Base-by-base conservation (phyloP, 1,139 yeast genomes). In the Nadsonia starkeyi-henricii region DNA sequence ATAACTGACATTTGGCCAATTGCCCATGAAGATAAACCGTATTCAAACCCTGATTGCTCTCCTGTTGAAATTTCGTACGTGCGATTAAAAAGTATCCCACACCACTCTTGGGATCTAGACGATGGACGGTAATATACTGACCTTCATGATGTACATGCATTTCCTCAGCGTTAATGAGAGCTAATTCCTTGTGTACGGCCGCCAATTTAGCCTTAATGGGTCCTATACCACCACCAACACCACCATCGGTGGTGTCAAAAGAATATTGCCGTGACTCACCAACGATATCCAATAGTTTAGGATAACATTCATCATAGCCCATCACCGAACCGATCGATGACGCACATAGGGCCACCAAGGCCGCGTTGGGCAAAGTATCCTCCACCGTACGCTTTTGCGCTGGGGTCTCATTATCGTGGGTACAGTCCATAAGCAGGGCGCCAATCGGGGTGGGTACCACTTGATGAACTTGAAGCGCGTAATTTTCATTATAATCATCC, bases 401-500 rank as follows among this genome's bases (percentile, higher is more conserved):
- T 2, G 97, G 95, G 41, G 79, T 81, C 64, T 86, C 93, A 60
- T 91, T 91, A 64, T 91, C 98, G 64, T 91, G 98, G 2, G 97
- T 89, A 60, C 96, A 89, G 63, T 91, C 98, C 96, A 91, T 89
- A 59, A 91, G 84, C 58, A 91, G 71, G 0, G 97, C 96, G 65
- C 88, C 97, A 2, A 95, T 95, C 15, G 81, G 79, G 43, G 81
- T 76, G 8, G 79, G 70, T 1, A 79, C 72, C 48, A 85, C 72
- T 15, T 79, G 71, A 55, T 73, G 75, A 18, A 55, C 49, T 19
- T 7, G 41, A 37, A 8, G 8, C 13, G 48, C 42, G 20, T 37
- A 45, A 2, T 52, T 51, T 20, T 53, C 56, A 17, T 47, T 50
- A 12, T 51, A 43, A 20, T 52, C 52, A 36, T 49, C 48, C 8